Percentiles rank a stretch among this genome's conserved stretches.
Conservation (phyloP, 768 basidiomycete species). For the Auricularia sp. region DNA sequence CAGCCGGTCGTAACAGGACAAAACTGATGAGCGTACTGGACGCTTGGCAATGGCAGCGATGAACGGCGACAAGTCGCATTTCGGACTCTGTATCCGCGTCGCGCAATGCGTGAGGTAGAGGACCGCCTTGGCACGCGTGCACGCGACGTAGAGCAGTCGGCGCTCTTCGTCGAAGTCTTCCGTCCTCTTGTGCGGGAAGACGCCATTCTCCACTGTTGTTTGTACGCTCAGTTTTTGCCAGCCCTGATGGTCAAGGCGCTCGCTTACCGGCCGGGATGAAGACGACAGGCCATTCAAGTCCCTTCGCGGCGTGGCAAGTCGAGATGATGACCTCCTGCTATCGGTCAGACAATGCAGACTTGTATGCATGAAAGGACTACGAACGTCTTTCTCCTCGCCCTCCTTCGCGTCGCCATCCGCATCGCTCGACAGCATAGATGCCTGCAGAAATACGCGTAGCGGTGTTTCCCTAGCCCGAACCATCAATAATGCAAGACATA, state of each 20-base stretch:
- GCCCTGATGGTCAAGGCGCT: too few relatives aligned
- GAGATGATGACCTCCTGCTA: constrained; percentile 69
- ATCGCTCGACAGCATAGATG: constrained; percentile 76
- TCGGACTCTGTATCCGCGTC: constrained; percentile 21
- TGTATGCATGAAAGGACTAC: constrained; percentile 9
- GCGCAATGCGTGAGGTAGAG: constrained; percentile 47
- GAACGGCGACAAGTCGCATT: constrained; percentile 43
- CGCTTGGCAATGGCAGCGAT: constrained; percentile 35
- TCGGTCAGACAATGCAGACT: neutral
- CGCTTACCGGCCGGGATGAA: constrained; percentile 58
- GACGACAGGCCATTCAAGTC: constrained; percentile 87
- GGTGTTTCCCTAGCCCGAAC: constrained; percentile 37
- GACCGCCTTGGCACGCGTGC: constrained; percentile 71
- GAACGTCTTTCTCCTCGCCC: constrained; percentile 36
- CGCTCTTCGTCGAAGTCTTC: constrained; percentile 78
- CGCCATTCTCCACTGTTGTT: constrained; percentile 53
- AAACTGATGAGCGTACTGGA: constrained; percentile 25
- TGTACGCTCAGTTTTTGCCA: too few relatives aligned
- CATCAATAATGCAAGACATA: neutral
- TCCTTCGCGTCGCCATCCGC: constrained; percentile 48
- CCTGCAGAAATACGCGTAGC: constrained; percentile 62
- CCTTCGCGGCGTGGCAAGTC: constrained; percentile 86
- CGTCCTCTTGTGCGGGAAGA: constrained; percentile 64
- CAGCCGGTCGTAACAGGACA: constrained; percentile 12
- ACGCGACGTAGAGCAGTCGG: constrained; percentile 79